phyloP scores from a whole-genome alignment of 2,329 filamentous ascomycete genomes.

The Ophiosphaerella narmari region DNA sequence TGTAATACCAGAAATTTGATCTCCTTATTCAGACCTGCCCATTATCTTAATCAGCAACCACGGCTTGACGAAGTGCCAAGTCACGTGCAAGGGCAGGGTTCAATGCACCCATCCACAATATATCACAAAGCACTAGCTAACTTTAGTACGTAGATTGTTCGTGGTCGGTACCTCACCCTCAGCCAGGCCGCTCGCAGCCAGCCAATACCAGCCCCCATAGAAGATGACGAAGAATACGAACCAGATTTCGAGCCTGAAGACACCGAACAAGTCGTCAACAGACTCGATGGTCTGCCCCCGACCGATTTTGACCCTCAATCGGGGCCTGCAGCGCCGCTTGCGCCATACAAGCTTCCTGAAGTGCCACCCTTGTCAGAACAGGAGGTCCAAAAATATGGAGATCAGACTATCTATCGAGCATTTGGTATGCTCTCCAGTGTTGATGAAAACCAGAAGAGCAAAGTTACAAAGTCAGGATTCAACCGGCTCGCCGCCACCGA shows the following conservation, averaged over 20 bases:
- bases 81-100: constrained; percentile 8
- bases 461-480: constrained; percentile 69
- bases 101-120: not conserved
- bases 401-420: constrained; percentile 74
- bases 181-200: constrained; percentile 50
- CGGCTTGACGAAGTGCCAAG: not conserved
- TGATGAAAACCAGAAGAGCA: constrained; percentile 63
- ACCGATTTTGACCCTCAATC: constrained; percentile 55
- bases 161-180: constrained; percentile 48
- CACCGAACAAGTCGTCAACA: constrained; percentile 76
- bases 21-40: not conserved
- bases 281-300: constrained; percentile 71
- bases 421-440: constrained; percentile 77
- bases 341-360: constrained; percentile 77
- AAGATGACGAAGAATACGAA: constrained; percentile 92
- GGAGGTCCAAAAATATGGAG: constrained; percentile 73
- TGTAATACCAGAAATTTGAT: constrained; percentile 31
- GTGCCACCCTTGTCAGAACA: constrained; percentile 74
- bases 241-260: constrained; percentile 83
- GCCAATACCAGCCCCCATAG: constrained; percentile 50
- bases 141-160: constrained; percentile 41
- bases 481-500: constrained; percentile 82
- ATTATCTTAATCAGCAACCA: not conserved
- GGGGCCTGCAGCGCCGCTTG: constrained; percentile 52
- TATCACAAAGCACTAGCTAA: constrained; percentile 18